A percentile compares a stretch with the other conserved stretches of the same genome.
Conservation (phyloP, 1,139 yeast species). For the Candida dubliniensis region DNA sequence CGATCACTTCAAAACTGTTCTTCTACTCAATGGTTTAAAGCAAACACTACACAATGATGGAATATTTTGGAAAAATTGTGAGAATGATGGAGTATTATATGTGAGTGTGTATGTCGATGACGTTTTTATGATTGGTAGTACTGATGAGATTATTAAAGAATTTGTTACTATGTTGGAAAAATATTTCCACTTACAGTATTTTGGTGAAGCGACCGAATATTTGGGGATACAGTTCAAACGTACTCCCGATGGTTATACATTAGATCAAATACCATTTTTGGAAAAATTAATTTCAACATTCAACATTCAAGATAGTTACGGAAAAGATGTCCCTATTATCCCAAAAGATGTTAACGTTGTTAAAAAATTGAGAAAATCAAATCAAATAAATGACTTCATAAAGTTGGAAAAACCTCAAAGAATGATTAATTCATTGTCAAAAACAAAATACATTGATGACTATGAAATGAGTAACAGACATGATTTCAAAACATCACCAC, state of each 20-base stretch:
- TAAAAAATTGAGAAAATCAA: neutral
- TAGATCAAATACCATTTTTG: neutral
- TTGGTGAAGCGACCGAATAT: neutral
- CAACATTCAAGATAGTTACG: neutral
- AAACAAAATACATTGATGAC: too few relatives aligned
- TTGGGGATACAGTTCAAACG: constrained; percentile 3
- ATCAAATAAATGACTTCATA: too few relatives aligned
- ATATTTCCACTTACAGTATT: neutral
- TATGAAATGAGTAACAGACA: too few relatives aligned
- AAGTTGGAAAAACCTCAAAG: neutral
- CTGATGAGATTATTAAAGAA: neutral
- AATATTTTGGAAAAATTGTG: neutral
- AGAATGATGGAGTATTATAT: neutral
- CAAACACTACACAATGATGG: neutral
- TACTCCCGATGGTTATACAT: neutral
- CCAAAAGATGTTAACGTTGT: neutral
- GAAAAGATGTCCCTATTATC: neutral
- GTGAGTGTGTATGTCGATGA: constrained; percentile 7
- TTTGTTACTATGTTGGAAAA: neutral
- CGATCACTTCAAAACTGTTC: neutral
- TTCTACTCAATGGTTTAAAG: neutral
- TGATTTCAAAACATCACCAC: neutral
- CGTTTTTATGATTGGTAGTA: constrained; percentile 1
- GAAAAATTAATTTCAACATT: neutral
- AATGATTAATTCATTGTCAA: neutral